phyloP scores from a whole-genome alignment of 2,329 filamentous ascomycete genomes.

The Pyrenochaeta sp. region DNA sequence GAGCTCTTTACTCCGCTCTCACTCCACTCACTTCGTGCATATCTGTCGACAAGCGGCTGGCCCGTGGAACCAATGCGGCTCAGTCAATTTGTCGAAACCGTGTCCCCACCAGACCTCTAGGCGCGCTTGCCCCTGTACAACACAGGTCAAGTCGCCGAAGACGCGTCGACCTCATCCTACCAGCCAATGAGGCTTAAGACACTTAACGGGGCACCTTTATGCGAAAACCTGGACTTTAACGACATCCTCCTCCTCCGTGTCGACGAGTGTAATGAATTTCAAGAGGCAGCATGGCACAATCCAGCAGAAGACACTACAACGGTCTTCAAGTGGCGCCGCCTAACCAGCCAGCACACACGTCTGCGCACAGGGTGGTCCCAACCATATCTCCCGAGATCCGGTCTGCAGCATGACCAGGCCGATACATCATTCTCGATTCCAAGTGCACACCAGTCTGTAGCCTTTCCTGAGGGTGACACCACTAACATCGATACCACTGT shows the following conservation, averaged over 20 bases:
- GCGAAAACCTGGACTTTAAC: slow-evolving; percentile 63
- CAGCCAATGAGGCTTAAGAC: slow-evolving; percentile 55
- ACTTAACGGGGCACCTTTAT: slow-evolving; percentile 69
- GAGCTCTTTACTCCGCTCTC: background rate
- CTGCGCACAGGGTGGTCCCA: slow-evolving; percentile 45
- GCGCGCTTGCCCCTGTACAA: background rate
- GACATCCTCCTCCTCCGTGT: slow-evolving; percentile 60
- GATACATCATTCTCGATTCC: slow-evolving; percentile 28
- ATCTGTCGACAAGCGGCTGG: background rate
- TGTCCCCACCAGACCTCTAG: background rate
- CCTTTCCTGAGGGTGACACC: slow-evolving; percentile 24
- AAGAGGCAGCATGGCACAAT: slow-evolving; percentile 13
- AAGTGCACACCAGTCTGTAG: slow-evolving; percentile 14
- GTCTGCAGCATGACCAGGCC: slow-evolving; percentile 1
- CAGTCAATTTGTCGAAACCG: background rate
- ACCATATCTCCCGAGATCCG: slow-evolving; percentile 32
- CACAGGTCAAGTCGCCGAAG: background rate
- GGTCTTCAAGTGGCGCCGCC: slow-evolving; percentile 42
- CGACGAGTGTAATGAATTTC: slow-evolving; percentile 54
- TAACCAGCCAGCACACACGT: slow-evolving; percentile 20
- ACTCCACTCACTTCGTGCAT: background rate
- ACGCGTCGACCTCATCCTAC: slow-evolving; percentile 3
- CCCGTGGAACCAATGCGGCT: background rate
- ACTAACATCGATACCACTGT: slow-evolving; percentile 37
- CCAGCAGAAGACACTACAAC: slow-evolving; percentile 9